Evolutionary conservation across 208 protist genomes (phyloP).

Genomic region (Trichomonas gallinae): DNA sequence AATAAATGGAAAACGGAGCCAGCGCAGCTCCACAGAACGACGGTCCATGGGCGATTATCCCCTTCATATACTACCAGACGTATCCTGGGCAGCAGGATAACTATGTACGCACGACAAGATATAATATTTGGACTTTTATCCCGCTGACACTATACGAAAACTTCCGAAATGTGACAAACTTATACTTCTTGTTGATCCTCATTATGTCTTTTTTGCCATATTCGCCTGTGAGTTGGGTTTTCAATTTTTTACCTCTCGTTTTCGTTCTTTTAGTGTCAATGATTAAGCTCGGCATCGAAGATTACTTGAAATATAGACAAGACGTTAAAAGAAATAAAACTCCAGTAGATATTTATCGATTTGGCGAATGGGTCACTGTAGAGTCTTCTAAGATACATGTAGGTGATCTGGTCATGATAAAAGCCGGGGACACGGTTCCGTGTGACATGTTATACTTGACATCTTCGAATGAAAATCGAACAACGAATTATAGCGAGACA

Average conservation of each 20-base stretch:
- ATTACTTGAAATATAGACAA: not conserved
- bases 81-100: not conserved
- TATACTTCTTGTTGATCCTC: constrained; percentile 26
- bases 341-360: not conserved
- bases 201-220: not conserved
- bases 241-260: constrained; percentile 19
- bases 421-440: not conserved
- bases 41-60: too few species aligned
- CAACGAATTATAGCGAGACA: constrained; percentile 4
- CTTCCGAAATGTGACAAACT: constrained; percentile 25
- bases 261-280: constrained; percentile 27
- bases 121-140: constrained; percentile 24
- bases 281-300: constrained; percentile 25
- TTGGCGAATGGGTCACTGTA: not conserved
- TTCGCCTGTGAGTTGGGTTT: constrained; percentile 21
- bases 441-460: constrained; percentile 22
- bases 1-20: too few species aligned
- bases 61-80: too few species aligned
- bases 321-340: not conserved
- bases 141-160: constrained; percentile 30
- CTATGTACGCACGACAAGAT: not conserved
- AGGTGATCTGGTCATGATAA: constrained; percentile 21
- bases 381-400: not conserved
- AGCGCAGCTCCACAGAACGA: too few species aligned
- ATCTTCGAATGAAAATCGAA: constrained; percentile 27